Evolutionary conservation across 371 early-diverging fungal species (phyloP), one percentile per base, ranked within the genome.

Genomic region (Rhizomucor miehei): DNA sequence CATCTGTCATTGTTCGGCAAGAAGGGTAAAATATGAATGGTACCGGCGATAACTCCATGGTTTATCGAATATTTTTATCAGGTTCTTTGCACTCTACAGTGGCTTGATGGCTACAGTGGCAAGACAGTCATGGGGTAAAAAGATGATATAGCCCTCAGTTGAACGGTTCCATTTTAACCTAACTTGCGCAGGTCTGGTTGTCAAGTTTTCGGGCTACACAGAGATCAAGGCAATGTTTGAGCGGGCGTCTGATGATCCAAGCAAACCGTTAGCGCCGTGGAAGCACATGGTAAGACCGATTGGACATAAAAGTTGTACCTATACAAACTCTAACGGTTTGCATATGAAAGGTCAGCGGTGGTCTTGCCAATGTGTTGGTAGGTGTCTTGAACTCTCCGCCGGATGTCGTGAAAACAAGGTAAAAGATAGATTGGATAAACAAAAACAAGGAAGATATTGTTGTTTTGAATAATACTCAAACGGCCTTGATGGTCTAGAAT

Each of bases 331-430:
- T 29, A 14, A 29, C n/a, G 39, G n/a, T 17, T 25, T 9, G 12
- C 6, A 6, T 35, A 19, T 23, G 25, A 24, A 52, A 68, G 69
- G 57, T 65, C 13, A 71, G 78, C 25, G 80, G 80, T 20, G 75
- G 75, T 46, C 53, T 75, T 38, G 69, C 80, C 16, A 80, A 80
- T 56, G 67, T 77, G 9, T 50, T 77, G n/a, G 80, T 80, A 11
- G 80, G 70, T 20, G 67, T 80, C 19, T 48, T 77, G 37, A 79
- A 79, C 40, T 75, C 73, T 9, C 80, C 77, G 13, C 80, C 80
- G 0, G 78, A 73, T 60, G 71, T 72, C 12, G 73, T 72, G 2
- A 74, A 72, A 53, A 73, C 73, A 56, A 65, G 72, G 72, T 65
- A 60, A 20, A 19, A 46, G 36, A 16, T n/a, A n/a, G n/a, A n/a